Evolutionary conservation across 192 early-diverging fungal genomes (phyloP), one percentile per base, ranked within the genome.

Genomic region (Fimicolochytrium jonesii): DNA sequence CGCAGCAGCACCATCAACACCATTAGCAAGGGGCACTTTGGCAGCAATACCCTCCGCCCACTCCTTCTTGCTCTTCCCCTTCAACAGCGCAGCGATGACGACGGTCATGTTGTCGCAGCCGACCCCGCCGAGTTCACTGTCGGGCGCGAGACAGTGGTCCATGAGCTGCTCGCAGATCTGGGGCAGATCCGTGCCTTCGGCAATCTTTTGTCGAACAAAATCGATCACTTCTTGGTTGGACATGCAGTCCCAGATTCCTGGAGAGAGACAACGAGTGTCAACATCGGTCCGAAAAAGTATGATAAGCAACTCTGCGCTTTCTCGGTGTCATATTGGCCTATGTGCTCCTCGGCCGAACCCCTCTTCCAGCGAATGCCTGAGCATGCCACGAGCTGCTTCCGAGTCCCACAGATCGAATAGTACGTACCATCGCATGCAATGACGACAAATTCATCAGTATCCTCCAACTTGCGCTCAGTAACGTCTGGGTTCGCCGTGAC

Each of bases 41-140:
- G n/a, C n/a, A n/a, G 36, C 53, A 6, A 67, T 41, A 9, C 30
- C 35, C 57, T 46, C 48, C 10, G 35, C 47, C 95, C 95, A 98
- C 70, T 92, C 81, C 6, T 89, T 84, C 47, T 79, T 76, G 32
- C 78, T 81, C 61, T 78, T 84, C 33, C 90, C 92, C 51, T 90
- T 81, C 60, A 97, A 78, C 39, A 96, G 68, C 4, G 80, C 97
- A 7, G 93, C 85, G 34, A 99, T 91, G 25, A 97, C 75, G 15
- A 97, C 87, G 0, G 97, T 97, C 97, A 99, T 99, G 76, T 99
- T 99, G 75, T 99, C 97, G 75, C 95, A 99, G 18, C 97, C 97
- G 41, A 99, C 85, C 23, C 91, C 90, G 48, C 88, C 90, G 55
- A 92, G 75, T 33, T 93, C 94, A 63, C 81, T 86, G 64, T 94